Evolutionary conservation across 163 green algal genomes (phyloP).

Genomic region (Scenedesmus sp.): DNA sequence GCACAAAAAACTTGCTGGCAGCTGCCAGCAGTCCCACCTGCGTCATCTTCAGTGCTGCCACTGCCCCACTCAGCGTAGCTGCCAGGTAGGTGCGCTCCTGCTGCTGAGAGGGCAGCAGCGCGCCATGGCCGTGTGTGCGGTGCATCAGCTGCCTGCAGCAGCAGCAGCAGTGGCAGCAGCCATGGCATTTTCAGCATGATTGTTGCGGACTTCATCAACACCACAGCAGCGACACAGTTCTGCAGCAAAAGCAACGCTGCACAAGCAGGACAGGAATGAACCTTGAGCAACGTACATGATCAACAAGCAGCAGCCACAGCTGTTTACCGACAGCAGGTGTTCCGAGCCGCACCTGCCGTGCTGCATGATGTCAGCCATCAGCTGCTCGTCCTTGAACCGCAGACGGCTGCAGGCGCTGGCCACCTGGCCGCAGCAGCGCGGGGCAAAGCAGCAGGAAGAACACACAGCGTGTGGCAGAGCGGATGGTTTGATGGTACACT

Average conservation of each 20-base stretch:
- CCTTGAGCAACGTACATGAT: not conserved
- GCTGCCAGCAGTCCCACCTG: not conserved
- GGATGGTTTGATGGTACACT: not conserved
- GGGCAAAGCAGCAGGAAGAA: not conserved
- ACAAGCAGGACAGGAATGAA: not conserved
- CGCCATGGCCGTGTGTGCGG: not conserved
- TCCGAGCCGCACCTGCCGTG: not conserved
- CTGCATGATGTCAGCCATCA: not conserved
- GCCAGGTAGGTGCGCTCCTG: not conserved
- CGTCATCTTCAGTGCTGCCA: conserved; percentile 18
- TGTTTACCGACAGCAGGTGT: not conserved
- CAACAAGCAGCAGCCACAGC: not conserved
- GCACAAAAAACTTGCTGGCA: not conserved
- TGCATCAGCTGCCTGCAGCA: conserved; percentile 26
- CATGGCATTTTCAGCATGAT: not conserved
- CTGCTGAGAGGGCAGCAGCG: not conserved
- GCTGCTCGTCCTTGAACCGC: not conserved
- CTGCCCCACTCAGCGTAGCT: not conserved
- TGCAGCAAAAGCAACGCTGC: not conserved
- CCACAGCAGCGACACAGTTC: not conserved
- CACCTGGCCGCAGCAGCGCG: not conserved
- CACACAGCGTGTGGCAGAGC: not conserved
- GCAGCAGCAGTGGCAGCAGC: not conserved
- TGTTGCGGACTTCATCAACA: not conserved
- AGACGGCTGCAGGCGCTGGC: conserved; percentile 13